Percentiles rank a stretch among this genome's conserved stretches.
Conservation (phyloP, 306 rosid species). For the Fagus crenata region DNA sequence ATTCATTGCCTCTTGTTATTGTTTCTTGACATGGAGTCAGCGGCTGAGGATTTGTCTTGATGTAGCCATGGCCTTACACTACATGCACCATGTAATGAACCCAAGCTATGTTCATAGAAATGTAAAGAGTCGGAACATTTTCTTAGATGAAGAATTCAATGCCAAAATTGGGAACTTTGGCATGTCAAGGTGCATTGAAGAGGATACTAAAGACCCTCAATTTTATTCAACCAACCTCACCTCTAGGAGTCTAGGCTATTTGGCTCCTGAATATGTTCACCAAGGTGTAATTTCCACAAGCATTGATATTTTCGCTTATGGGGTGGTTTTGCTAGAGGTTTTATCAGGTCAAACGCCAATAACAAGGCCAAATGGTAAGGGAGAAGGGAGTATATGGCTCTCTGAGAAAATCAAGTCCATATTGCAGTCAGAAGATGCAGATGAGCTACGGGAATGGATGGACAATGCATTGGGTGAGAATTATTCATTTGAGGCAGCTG, state of each 20-base stretch:
- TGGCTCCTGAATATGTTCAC: slow-evolving; percentile 74
- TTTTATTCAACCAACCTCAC: slow-evolving; percentile 50
- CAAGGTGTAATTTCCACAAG: slow-evolving; percentile 65
- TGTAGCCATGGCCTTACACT: slow-evolving; percentile 71
- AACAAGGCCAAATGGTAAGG: slow-evolving; percentile 49
- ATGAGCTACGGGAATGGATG: slow-evolving; percentile 74
- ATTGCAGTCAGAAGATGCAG: slow-evolving; percentile 55
- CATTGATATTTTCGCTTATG: slow-evolving; percentile 69
- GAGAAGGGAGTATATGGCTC: slow-evolving; percentile 50
- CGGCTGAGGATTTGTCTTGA: slow-evolving; percentile 77
- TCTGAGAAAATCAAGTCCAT: slow-evolving; percentile 53
- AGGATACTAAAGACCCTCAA: slow-evolving; percentile 44
- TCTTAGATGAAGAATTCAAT: slow-evolving; percentile 82
- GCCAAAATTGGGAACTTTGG: slow-evolving; percentile 84
- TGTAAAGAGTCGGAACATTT: slow-evolving; percentile 76
- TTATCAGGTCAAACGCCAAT: slow-evolving; percentile 64
- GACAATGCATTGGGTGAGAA: slow-evolving; percentile 70
- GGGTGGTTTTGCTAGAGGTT: slow-evolving; percentile 71
- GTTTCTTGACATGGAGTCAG: slow-evolving; percentile 89
- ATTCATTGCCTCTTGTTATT: slow-evolving; percentile 84
- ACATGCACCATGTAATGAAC: slow-evolving; percentile 73
- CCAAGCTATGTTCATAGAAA: slow-evolving; percentile 71
- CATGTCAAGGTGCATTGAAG: slow-evolving; percentile 58
- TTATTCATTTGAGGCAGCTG: slow-evolving; percentile 65
- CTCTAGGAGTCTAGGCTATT: slow-evolving; percentile 59